phyloP scores from a whole-genome alignment of 2,329 filamentous ascomycete species.

The Pseudomassariella vexata region DNA sequence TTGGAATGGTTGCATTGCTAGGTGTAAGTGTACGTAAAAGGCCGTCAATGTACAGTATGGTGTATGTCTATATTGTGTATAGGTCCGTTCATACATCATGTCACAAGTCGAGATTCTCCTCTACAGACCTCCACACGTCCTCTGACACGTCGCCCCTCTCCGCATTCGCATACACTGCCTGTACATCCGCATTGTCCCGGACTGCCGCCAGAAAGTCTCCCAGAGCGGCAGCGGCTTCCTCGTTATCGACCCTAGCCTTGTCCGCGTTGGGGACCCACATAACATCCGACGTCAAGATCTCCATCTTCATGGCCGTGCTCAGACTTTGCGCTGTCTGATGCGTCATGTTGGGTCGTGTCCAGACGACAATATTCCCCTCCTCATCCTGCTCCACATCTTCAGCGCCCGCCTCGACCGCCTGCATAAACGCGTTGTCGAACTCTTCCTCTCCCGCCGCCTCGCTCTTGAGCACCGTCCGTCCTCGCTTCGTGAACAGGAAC shows the following conservation, averaged over 20 bases:
- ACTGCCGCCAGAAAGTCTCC: conserved; percentile 53
- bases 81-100: conserved; percentile 1
- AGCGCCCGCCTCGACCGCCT: conserved; percentile 78
- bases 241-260: conserved; percentile 55
- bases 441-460: conserved; percentile 23
- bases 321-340: conserved; percentile 59
- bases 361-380: conserved; percentile 66
- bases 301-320: conserved; percentile 56
- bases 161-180: conserved; percentile 73
- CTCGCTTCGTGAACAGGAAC: conserved; percentile 81
- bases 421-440: conserved; percentile 69
- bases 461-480: conserved; percentile 63
- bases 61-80: no score
- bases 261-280: conserved; percentile 82
- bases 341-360: conserved; percentile 61
- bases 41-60: no score
- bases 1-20: no score
- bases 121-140: conserved; percentile 48
- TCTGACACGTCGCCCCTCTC: conserved; percentile 43
- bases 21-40: no score
- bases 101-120: conserved; percentile 44
- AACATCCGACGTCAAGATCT: conserved; percentile 71
- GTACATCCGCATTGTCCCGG: conserved; percentile 66
- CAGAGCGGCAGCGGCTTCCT: conserved; percentile 50
- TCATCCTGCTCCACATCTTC: conserved; percentile 64